A percentile compares a stretch with the other conserved stretches of the same genome.
These are phyloP conservation scores for Quercus gilva DNA, from an alignment of 306 rosid genomes.

Conservation along the genomic window DNA sequence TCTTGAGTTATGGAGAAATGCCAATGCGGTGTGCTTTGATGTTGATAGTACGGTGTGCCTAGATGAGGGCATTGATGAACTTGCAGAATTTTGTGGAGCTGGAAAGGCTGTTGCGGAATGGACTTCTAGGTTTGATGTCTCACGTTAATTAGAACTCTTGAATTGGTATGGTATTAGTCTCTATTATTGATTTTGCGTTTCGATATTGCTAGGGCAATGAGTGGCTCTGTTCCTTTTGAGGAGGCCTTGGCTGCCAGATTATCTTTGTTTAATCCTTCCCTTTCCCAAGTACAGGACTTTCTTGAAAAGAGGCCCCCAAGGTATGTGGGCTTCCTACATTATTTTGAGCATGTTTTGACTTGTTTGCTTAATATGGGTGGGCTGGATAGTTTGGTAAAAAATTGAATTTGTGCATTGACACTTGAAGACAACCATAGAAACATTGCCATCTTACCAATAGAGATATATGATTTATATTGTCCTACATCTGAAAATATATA, in stretches of 20 bases:
- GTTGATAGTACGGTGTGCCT: constrained; percentile 69
- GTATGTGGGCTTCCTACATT: constrained; percentile 32
- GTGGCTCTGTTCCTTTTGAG: constrained; percentile 95
- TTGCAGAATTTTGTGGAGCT: constrained; percentile 93
- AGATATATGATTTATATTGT: background rate
- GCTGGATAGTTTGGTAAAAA: constrained; percentile 7
- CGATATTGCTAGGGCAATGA: constrained; percentile 72
- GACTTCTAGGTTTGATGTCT: constrained; percentile 70
- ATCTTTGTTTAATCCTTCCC: constrained; percentile 77
- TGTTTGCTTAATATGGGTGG: background rate
- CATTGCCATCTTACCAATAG: background rate
- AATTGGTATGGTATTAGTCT: constrained; percentile 2
- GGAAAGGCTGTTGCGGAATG: constrained; percentile 96
- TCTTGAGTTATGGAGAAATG: constrained; percentile 57
- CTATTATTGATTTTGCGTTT: constrained; percentile 23
- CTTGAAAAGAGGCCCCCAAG: constrained; percentile 74
- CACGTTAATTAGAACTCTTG: background rate
- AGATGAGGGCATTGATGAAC: constrained; percentile 95
- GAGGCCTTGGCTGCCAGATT: constrained; percentile 95
- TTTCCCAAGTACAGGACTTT: constrained; percentile 76
- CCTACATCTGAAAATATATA: background rate
- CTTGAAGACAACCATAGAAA: background rate
- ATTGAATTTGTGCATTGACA: background rate
- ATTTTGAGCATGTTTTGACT: constrained; percentile 2
- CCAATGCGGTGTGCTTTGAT: constrained; percentile 59